Evolutionary conservation across 73 alveolate genomes (phyloP), one percentile per base, ranked within the genome.

Genomic region (Blepharisma japonicum): DNA sequence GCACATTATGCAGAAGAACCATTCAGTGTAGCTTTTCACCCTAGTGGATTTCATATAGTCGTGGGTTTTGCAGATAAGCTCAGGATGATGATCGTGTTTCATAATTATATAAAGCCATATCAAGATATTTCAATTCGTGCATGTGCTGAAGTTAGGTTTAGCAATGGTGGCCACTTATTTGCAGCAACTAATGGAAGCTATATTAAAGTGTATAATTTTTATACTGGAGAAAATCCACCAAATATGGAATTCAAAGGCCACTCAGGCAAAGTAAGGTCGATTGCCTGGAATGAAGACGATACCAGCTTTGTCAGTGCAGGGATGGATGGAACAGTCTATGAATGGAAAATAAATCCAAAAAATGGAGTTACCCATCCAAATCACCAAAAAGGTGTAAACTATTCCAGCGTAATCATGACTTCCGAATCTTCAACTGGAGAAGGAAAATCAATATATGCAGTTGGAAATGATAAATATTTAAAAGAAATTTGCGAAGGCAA

Each of bases 41-140:
- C 91, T n/a, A 90, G 83, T 23, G 99, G 99, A 45, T 94, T 93
- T 84, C 99, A 96, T 81, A 81, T 96, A 11, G 91, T 94, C 51
- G 99, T 94, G 45, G 99, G 99, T 38, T 96, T 96, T 77, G 86
- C 94, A 6, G 99, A 96, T 76, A 96, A 93, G 80, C 87, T 96
- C 56, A 92, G 99, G 55, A 81, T 96, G 94, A 94, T 96, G 98
- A 96, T 92, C 81, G 96, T 96, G 56, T 87, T 90, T 50, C 82
- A 85, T 78, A 91, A 90, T 61, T 88, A 81, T 71, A 81, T 56
- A 88, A 82, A 89, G 78, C 81, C 96, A 7, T 96, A 83, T 88
- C 92, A 95, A 81, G 98, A 94, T 81, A 90, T 96, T 51, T 94
- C 97, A 56, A 94, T 96, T 77, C 92, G 93, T 81, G 93, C 89